Base-by-base conservation (phyloP, 1,284 basidiomycete species). In the Moniliella sp. region DNA sequence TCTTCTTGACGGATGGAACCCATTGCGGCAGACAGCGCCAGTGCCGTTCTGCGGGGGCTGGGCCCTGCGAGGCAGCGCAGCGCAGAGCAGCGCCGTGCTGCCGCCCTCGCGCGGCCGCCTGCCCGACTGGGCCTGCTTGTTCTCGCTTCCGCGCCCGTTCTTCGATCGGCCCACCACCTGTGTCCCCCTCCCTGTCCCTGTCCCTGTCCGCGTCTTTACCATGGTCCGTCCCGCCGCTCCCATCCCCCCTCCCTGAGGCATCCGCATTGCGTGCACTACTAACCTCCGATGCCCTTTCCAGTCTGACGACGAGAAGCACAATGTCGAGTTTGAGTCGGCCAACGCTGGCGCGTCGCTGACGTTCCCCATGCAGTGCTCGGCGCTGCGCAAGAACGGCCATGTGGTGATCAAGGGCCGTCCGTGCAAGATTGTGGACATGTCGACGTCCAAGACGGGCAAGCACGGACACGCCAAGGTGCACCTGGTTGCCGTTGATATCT, bases 381-480 rank as follows among this genome's bases (percentile, higher is more conserved):
- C 84, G 56, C 78, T 97, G 51, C 78, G 71, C 56, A 73, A 73
- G 69, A 68, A 67, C 69, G 86, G 88, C 33, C 82, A 88, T 69
- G 88, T 97, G 63, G 78, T 88, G 62, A 94, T 97, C 69, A 93
- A 94, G 72, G 71, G 76, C 53, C 78, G 84, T 57, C 88, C 88
- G 48, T 97, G 88, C 81, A 94, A 53, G 54, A 57, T 59, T 36
- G 40, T 57, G 36, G 57, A 66, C 56, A 97, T 97, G 88, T 93
- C 86, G 46, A 97, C 91, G 68, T 97, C 88, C 63, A 97, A 97
- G 74, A 91, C 83, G 34, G 84, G 83, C 32, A 64, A 64, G 75
- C 88, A 94, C 72, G 88, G 88, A 61, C 91, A 97, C 71, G 88
- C 91, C 66, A 97, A 97, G 70, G 88, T 94, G 62, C 83, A 97